Evolutionary conservation across 352 stramenopile species (phyloP).

Genomic region (Pythium sukuiense): DNA sequence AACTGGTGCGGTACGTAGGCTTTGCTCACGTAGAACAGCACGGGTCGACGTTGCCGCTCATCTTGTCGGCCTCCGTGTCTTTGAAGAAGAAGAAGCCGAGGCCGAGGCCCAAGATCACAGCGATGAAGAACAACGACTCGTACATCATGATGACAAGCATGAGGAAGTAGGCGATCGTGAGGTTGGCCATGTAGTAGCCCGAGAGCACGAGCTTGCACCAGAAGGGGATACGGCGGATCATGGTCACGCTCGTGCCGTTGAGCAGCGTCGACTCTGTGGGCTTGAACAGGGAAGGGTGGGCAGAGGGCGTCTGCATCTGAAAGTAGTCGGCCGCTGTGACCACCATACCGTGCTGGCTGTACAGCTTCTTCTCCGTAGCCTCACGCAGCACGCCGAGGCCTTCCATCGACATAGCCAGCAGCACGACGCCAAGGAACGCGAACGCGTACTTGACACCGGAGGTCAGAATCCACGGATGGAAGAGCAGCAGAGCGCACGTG

Average conservation of each 20-base stretch:
- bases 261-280: constrained; percentile 7
- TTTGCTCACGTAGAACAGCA: constrained; percentile 68
- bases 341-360: constrained; percentile 49
- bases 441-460: constrained; percentile 72
- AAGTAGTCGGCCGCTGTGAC: constrained; percentile 58
- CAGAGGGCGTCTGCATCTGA: constrained; percentile 38
- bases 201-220: constrained; percentile 69
- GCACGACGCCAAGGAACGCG: constrained; percentile 68
- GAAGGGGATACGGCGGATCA: constrained; percentile 56
- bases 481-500: constrained; percentile 73
- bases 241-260: constrained; percentile 24
- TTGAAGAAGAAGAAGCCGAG: constrained; percentile 82
- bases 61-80: constrained; percentile 68
- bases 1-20: neutral
- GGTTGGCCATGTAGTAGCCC: constrained; percentile 71
- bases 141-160: constrained; percentile 90
- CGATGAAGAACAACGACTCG: constrained; percentile 80
- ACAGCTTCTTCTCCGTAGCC: constrained; percentile 38
- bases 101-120: constrained; percentile 68
- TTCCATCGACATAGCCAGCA: constrained; percentile 67
- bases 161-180: constrained; percentile 78
- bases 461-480: constrained; percentile 76
- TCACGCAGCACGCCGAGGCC: constrained; percentile 59
- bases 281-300: constrained; percentile 10
- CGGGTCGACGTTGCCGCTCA: constrained; percentile 65